Evolutionary conservation across 169 alveolate genomes (phyloP).

Genomic region (Plasmodium vinckei): DNA sequence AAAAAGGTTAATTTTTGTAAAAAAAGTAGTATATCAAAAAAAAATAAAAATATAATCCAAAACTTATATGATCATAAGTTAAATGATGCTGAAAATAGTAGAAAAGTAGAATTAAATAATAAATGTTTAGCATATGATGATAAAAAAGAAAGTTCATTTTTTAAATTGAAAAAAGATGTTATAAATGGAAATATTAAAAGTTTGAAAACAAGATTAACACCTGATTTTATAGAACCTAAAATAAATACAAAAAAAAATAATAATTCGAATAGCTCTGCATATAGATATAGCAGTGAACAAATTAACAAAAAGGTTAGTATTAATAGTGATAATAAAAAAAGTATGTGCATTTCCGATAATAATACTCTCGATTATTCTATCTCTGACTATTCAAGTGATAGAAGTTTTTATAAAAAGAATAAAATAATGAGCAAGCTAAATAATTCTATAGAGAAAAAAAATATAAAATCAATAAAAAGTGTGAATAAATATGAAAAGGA

Average conservation of each 20-base stretch:
- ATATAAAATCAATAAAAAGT: neutral
- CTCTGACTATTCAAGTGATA: slow-evolving; percentile 50
- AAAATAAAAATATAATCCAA: neutral
- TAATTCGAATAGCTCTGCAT: slow-evolving; percentile 6
- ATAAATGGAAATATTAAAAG: slow-evolving; percentile 3
- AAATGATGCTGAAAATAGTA: slow-evolving; percentile 27
- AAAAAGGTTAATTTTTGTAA: neutral
- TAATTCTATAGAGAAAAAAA: neutral
- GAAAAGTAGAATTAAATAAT: neutral
- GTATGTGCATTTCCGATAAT: neutral
- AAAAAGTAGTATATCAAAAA: neutral
- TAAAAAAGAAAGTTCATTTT: slow-evolving; percentile 24
- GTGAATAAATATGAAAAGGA: too few species aligned
- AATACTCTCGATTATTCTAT: slow-evolving; percentile 17
- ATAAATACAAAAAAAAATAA: neutral
- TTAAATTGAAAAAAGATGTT: slow-evolving; percentile 40
- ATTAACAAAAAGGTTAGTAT: neutral
- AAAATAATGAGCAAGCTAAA: slow-evolving; percentile 7
- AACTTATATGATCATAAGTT: slow-evolving; percentile 15
- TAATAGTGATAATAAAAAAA: neutral
- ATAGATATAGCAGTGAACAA: neutral
- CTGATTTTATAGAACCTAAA: slow-evolving; percentile 44
- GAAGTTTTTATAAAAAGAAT: slow-evolving; percentile 2
- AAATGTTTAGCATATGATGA: neutral
- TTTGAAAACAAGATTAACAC: slow-evolving; percentile 38